Percentiles rank a stretch among this genome's conserved stretches.
phyloP scores from a whole-genome alignment of 495 filamentous ascomycete genomes.

The Bathelium albidoporum region DNA sequence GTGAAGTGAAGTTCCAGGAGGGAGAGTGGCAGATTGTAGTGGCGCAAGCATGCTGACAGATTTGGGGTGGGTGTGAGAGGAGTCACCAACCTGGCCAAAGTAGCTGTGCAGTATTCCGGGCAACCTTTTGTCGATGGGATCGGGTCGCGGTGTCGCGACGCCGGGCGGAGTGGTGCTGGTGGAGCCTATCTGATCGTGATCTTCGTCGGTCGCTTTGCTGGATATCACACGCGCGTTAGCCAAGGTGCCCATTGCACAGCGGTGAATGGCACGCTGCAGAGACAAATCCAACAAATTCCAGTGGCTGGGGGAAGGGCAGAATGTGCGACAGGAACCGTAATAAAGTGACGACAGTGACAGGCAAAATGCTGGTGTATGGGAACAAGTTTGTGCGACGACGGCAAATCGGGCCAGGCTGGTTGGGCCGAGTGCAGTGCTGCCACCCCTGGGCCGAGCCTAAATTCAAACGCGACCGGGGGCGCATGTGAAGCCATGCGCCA shows the following conservation, averaged over 20 bases:
- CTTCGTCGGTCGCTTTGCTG: slow-evolving; percentile 43
- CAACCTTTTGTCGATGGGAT: slow-evolving; percentile 78
- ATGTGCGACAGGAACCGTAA: background rate
- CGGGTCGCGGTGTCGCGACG: slow-evolving; percentile 77
- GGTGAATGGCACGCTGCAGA: slow-evolving; percentile 1
- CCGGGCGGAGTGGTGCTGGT: slow-evolving; percentile 65
- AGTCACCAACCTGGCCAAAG: slow-evolving; percentile 92
- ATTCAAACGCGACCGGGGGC: background rate
- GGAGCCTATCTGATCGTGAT: slow-evolving; percentile 65
- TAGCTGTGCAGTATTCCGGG: slow-evolving; percentile 82
- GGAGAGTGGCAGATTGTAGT: background rate
- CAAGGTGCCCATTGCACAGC: slow-evolving; percentile 13
- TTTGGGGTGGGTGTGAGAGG: slow-evolving; percentile 12
- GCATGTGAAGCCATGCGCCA: background rate
- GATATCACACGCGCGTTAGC: slow-evolving; percentile 19
- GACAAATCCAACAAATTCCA: slow-evolving; percentile 7
- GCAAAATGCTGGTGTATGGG: slow-evolving; percentile 10
- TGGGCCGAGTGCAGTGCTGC: background rate
- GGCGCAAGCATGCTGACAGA: slow-evolving; percentile 2
- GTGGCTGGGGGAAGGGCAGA: background rate
- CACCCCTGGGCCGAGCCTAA: background rate
- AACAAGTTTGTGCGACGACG: slow-evolving; percentile 7
- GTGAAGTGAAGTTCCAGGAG: background rate
- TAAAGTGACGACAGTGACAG: slow-evolving; percentile 5
- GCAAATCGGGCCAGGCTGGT: background rate